These are phyloP conservation scores for Phytophthora citricola DNA, from an alignment of 352 stramenopile species.

Conservation along the genomic window DNA sequence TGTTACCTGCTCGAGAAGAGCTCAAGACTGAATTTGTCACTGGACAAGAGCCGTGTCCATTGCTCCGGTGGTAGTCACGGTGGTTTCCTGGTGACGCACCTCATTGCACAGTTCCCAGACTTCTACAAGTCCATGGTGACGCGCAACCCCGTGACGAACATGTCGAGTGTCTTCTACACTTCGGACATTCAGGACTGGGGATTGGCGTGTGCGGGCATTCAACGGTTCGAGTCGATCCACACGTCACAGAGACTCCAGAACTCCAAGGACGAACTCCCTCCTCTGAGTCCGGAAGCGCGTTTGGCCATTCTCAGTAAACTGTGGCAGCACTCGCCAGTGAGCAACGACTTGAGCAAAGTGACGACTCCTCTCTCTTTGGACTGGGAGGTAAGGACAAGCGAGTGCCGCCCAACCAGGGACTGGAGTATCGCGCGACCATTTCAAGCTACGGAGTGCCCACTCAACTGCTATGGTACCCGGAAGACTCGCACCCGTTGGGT, in stretches of 20 bases:
- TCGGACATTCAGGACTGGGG: conserved; percentile 98
- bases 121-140: conserved; percentile 93
- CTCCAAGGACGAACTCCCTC: conserved; percentile 30
- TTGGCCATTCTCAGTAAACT: conserved; percentile 77
- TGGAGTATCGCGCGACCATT: conserved; percentile 94
- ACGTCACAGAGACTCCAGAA: conserved; percentile 65
- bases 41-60: conserved; percentile 86
- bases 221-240: conserved; percentile 87
- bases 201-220: conserved; percentile 85
- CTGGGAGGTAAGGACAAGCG: conserved; percentile 92
- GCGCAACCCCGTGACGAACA: conserved; percentile 95
- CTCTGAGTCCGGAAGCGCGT: conserved; percentile 54
- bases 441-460: conserved; percentile 55
- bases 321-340: conserved; percentile 90
- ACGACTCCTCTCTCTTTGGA: conserved; percentile 92
- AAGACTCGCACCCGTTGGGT: conserved; percentile 75
- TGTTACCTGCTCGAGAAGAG: conserved; percentile 73
- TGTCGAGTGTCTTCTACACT: conserved; percentile 92
- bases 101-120: conserved; percentile 94
- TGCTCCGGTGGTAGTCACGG: conserved; percentile 96
- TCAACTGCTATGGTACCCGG: conserved; percentile 73
- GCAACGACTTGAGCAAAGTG: conserved; percentile 85
- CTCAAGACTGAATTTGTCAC: conserved; percentile 39
- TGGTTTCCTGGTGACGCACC: conserved; percentile 94
- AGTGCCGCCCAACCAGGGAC: conserved; percentile 91